Evolutionary conservation across 164 flowering plant genomes (phyloP), one percentile per base, ranked within the genome.

Genomic region (Vitis rotundifolia): DNA sequence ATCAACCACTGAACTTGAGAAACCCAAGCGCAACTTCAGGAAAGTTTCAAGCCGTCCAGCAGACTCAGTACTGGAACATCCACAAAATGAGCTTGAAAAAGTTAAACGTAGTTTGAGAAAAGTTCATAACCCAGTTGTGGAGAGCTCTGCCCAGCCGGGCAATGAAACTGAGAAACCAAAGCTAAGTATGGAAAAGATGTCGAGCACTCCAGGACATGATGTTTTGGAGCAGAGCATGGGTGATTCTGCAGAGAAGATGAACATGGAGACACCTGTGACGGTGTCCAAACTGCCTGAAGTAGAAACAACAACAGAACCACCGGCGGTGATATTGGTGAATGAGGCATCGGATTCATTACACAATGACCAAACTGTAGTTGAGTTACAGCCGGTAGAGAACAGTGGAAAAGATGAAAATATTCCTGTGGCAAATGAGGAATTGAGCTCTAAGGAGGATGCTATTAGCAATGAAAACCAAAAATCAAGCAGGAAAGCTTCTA

Each of bases 61-160:
- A 59, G 91, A 87, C 37, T 61, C 86, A 49, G 80, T 67, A 18
- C 82, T 71, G 61, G 93, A 88, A 69, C 75, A 85, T 81, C 88
- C 89, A 49, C 88, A 85, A 67, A 81, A 29, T 75, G 96, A 89
- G 78, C 84, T 90, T 75, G 91, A 86, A 68, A 88, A 89, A 80
- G 89, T 87, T 10, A 87, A 90, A 65, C 88, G 88, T 15, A 89
- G 69, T 71, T 70, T 91, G 79, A 84, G 90, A 70, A 91, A 89
- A 76, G 87, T 91, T 73, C 83, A 88, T 52, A 75, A 69, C 59
- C 76, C 89, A 11, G 63, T 73, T 1, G n/a, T 55, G n/a, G 86
- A 81, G 57, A 78, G 64, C 63, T 29, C 83, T 68, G 82, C 74
- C 66, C 84, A 67, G 53, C 11, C 75, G 61, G 88, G 86, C 31